Evolutionary conservation across 2,329 filamentous ascomycete genomes (phyloP), one percentile per base, ranked within the genome.

Genomic region (Geosmithia flava): DNA sequence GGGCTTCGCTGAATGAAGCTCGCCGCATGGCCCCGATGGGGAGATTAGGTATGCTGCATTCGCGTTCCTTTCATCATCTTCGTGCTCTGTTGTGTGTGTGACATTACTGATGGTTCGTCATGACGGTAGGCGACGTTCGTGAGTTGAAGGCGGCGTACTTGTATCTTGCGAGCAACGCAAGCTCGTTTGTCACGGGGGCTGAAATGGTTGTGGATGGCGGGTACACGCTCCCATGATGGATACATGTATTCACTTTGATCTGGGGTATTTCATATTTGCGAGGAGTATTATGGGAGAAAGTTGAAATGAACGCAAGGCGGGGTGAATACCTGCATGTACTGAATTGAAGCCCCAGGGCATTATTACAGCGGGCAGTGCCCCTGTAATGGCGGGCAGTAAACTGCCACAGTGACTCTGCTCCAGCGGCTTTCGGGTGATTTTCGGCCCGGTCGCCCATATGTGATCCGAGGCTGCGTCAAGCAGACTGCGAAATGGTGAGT

Each of bases 61-160:
- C 8, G 10, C 16, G 10, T 20, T 16, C 13, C n/a, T 15, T 3
- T 19, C 17, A 19, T 16, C 20, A 11, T 8, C 23, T 4, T 7
- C n/a, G 17, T 42, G 17, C 19, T 42, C 41, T 42, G 17, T 15
- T 41, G 39, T 8, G 13, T 6, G 19, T 41, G 19, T n/a, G 16
- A n/a, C n/a, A 42, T 42, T 6, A 42, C 41, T 42, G 20, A 42
- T 23, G 10, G 3, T 42, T 19, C 16, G n/a, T 42, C 20, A 7
- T 11, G 10, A 8, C 20, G 3, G 17, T 72, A 1, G 73, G 72
- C 0, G 72, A 77, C 50, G 74, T 77, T 44, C 62, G 75, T 63
- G 39, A 62, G 59, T 42, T 47, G 42, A 6, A 52, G 48, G 64
- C 57, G 0, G 60, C 63, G 0, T 55, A 60, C 3, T 45, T 68